phyloP scores from a whole-genome alignment of 192 early-diverging fungal species.

The Jimgerdemannia flammicorona region DNA sequence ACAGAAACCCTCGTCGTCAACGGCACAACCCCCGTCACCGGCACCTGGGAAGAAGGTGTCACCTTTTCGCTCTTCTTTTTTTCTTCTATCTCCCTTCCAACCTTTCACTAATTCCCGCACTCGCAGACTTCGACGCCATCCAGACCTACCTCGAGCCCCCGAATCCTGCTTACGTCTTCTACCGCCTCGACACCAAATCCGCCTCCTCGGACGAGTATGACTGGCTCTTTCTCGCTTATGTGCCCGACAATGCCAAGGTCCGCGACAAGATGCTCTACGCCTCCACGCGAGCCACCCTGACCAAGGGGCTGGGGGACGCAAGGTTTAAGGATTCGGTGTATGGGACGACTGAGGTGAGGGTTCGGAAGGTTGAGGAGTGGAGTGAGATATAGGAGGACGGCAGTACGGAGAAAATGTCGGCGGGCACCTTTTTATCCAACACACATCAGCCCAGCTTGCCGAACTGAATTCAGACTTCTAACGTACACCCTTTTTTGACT shows the following conservation, averaged over 20 bases:
- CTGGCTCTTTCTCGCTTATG: constrained; percentile 78
- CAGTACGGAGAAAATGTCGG: too few relatives aligned
- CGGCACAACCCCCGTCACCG: constrained; percentile 19
- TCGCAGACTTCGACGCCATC: constrained; percentile 49
- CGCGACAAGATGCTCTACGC: constrained; percentile 96
- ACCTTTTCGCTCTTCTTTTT: background rate
- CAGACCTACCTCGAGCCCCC: constrained; percentile 44
- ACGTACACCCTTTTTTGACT: too few relatives aligned
- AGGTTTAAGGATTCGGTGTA: constrained; percentile 81
- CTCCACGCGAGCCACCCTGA: constrained; percentile 73
- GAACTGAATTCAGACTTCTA: too few relatives aligned
- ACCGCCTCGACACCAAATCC: constrained; percentile 48
- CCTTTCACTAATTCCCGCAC: background rate
- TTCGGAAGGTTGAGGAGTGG: background rate
- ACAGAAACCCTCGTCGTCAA: constrained; percentile 32
- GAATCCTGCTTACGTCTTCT: constrained; percentile 63
- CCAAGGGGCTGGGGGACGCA: constrained; percentile 76
- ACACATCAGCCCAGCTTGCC: too few relatives aligned
- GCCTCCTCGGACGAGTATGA: constrained; percentile 34
- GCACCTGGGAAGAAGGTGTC: constrained; percentile 39
- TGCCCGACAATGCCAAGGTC: constrained; percentile 78
- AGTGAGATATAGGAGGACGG: background rate
- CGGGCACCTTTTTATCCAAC: too few relatives aligned
- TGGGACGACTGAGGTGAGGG: constrained; percentile 60
- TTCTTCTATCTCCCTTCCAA: background rate